Evolutionary conservation across 441 rosid genomes (phyloP).

Genomic region (Syzygium syzygioides): DNA sequence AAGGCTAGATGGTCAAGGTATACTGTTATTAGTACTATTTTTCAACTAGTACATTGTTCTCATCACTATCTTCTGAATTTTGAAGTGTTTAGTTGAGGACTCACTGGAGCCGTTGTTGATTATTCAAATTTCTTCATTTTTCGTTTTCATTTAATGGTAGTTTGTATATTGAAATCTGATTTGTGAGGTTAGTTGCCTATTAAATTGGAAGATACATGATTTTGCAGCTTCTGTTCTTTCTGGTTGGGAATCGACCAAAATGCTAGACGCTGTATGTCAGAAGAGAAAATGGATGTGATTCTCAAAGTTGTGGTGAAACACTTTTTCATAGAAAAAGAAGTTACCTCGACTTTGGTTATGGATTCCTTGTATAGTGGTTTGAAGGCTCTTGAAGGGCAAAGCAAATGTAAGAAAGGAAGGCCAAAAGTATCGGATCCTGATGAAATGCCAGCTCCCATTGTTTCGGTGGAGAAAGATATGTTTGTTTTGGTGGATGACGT

Average conservation of each 20-base stretch:
- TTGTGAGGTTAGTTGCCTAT: constrained; percentile 2
- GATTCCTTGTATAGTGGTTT: constrained; percentile 91
- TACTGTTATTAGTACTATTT: neutral
- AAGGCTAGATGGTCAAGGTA: constrained; percentile 95
- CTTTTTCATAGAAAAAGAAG: constrained; percentile 94
- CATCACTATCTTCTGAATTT: neutral
- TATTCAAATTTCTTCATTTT: neutral
- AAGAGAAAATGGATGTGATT: constrained; percentile 74
- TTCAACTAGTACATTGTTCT: neutral
- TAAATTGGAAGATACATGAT: neutral
- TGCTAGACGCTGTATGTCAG: constrained; percentile 65
- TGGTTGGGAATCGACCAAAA: constrained; percentile 83
- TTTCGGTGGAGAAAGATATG: constrained; percentile 69
- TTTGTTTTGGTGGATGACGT: constrained; percentile 92
- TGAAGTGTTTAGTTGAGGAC: neutral
- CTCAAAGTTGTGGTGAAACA: constrained; percentile 84
- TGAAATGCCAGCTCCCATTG: constrained; percentile 84
- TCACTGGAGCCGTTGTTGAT: neutral
- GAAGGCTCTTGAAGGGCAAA: constrained; percentile 89
- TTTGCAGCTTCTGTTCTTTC: constrained; percentile 70
- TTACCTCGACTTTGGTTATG: constrained; percentile 94
- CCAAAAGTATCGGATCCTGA: constrained; percentile 47
- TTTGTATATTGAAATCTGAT: neutral
- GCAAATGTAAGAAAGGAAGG: constrained; percentile 59
- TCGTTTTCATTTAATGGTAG: constrained; percentile 1